phyloP scores from a whole-genome alignment of 2,329 filamentous ascomycete species.

The Aspergillus eucalypticola region DNA sequence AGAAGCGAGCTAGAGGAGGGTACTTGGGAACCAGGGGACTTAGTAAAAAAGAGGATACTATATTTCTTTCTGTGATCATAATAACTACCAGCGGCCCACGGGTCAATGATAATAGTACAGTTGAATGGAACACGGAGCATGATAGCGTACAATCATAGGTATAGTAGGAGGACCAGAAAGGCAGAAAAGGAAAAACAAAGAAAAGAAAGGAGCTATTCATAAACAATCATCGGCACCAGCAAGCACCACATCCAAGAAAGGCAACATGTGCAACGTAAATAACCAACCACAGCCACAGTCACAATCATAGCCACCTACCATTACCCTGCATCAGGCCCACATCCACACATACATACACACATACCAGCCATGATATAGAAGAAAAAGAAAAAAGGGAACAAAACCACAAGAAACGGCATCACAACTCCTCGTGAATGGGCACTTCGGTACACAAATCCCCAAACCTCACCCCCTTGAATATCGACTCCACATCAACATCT shows the following conservation, averaged over 20 bases:
- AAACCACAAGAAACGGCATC: background rate
- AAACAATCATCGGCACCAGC: background rate
- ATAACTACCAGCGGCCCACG: background rate
- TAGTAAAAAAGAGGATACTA: background rate
- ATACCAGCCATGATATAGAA: background rate
- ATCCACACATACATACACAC: background rate
- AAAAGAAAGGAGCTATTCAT: too few relatives aligned
- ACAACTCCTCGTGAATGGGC: background rate
- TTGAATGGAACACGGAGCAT: background rate
- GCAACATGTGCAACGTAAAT: background rate
- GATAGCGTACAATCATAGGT: conserved; percentile 13
- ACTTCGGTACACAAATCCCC: conserved; percentile 49
- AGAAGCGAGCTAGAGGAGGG: background rate
- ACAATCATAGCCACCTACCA: background rate
- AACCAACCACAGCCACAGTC: background rate
- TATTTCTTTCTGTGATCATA: background rate
- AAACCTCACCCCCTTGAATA: conserved; percentile 77
- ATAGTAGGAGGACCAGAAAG: background rate
- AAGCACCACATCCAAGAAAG: background rate
- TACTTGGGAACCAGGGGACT: background rate
- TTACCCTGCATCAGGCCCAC: background rate
- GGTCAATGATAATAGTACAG: conserved; percentile 1
- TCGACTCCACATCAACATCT: conserved; percentile 30
- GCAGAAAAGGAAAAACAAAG: too few relatives aligned
- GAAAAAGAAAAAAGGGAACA: background rate